Evolutionary conservation across 495 filamentous ascomycete genomes (phyloP).

Genomic region (Hypoxylon fragiforme): DNA sequence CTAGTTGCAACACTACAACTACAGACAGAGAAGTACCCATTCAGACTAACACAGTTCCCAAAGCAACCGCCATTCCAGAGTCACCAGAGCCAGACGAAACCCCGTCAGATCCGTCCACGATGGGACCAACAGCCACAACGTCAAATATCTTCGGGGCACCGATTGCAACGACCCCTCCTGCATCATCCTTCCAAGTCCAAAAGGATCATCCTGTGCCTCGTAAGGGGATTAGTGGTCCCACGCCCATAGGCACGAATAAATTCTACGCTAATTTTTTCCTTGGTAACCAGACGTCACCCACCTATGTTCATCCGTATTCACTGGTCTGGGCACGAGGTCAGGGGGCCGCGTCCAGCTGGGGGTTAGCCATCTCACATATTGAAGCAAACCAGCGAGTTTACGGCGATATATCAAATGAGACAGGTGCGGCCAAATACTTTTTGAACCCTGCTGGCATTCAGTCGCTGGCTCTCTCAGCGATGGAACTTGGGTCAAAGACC

Average conservation of each 20-base stretch:
- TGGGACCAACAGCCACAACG: constrained; percentile 22
- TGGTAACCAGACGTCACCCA: constrained; percentile 66
- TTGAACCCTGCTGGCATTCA: constrained; percentile 82
- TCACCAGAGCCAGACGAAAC: neutral
- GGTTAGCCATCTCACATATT: constrained; percentile 73
- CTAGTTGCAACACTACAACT: constrained; percentile 8
- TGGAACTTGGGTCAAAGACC: constrained; percentile 65
- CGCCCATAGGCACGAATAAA: constrained; percentile 79
- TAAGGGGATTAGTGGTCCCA: constrained; percentile 45
- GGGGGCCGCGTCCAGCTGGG: constrained; percentile 70
- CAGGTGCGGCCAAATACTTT: constrained; percentile 69
- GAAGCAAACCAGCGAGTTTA: constrained; percentile 66
- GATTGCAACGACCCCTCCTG: constrained; percentile 62
- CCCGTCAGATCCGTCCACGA: constrained; percentile 16
- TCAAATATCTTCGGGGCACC: constrained; percentile 57
- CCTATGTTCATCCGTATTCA: constrained; percentile 87
- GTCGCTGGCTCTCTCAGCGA: constrained; percentile 75
- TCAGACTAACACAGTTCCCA: constrained; percentile 9
- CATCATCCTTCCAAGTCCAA: constrained; percentile 54
- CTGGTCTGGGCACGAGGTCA: constrained; percentile 73
- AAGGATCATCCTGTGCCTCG: constrained; percentile 49
- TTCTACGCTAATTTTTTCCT: constrained; percentile 92
- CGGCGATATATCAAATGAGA: constrained; percentile 50
- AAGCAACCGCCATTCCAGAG: neutral
- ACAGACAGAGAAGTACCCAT: constrained; percentile 9